Evolutionary conservation across 371 early-diverging fungal species (phyloP).

Genomic region (Parasitella parasitica): DNA sequence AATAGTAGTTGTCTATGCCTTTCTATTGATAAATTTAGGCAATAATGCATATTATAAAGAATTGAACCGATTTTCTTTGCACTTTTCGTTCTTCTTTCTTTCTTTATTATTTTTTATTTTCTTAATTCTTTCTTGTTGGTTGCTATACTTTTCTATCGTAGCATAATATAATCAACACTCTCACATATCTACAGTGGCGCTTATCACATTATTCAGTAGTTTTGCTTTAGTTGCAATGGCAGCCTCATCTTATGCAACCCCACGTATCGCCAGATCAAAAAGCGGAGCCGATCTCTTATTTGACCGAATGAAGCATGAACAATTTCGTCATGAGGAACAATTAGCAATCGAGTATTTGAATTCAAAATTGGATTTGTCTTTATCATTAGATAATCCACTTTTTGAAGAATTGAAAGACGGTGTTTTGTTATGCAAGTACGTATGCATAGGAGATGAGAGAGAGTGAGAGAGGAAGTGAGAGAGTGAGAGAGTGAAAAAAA

Average conservation of each 20-base stretch:
- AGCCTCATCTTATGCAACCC: constrained; percentile 23
- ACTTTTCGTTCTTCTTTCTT: neutral
- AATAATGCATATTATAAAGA: constrained; percentile 12
- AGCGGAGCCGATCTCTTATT: constrained; percentile 32
- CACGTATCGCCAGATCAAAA: constrained; percentile 36
- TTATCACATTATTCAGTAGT: constrained; percentile 6
- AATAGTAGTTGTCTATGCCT: neutral
- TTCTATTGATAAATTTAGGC: neutral
- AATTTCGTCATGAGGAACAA: constrained; percentile 31
- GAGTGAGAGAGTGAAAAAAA: neutral
- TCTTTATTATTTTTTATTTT: neutral
- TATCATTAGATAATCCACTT: constrained; percentile 41
- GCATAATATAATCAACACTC: neutral
- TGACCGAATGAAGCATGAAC: constrained; percentile 35
- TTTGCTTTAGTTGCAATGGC: constrained; percentile 6
- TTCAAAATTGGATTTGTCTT: constrained; percentile 9
- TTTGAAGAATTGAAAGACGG: constrained; percentile 51
- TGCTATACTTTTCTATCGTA: neutral
- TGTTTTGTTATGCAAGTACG: constrained; percentile 47
- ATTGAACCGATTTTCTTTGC: neutral
- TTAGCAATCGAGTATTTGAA: constrained; percentile 39
- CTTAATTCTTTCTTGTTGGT: neutral
- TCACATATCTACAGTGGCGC: neutral
- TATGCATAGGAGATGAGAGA: constrained; percentile 1
- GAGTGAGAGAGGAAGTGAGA: neutral